Conservation (phyloP, 1,139 yeast genomes). For the Candida tunisiensis region DNA sequence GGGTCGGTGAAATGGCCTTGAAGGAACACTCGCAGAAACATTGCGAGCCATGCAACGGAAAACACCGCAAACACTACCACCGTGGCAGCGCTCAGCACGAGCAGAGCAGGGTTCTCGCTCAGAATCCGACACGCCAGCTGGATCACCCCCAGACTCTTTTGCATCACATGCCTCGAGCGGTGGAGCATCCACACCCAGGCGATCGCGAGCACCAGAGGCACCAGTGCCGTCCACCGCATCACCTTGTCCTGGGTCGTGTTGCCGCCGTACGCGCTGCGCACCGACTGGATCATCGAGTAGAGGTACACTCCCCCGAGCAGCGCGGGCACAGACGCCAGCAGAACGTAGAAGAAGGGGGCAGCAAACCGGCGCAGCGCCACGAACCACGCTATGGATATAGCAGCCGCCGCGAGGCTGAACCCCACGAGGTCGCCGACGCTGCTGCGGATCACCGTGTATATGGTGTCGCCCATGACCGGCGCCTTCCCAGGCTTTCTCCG, state of each 20-base stretch:
- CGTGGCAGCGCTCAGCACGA: conserved; percentile 14
- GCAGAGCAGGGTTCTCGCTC: conserved; percentile 15
- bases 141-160: conserved; percentile 21
- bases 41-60: conserved; percentile 20
- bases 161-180: conserved; percentile 15
- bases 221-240: conserved; percentile 20
- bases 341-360: conserved; percentile 16
- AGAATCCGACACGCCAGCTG: conserved; percentile 20
- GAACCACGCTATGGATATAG: conserved; percentile 20
- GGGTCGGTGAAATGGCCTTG: conserved; percentile 17
- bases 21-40: conserved; percentile 21
- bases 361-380: conserved; percentile 13
- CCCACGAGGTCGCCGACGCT: conserved; percentile 14
- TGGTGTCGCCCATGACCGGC: conserved; percentile 16
- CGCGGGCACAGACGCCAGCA: conserved; percentile 20
- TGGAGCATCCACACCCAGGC: conserved; percentile 19
- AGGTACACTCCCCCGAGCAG: conserved; percentile 13
- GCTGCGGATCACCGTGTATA: conserved; percentile 7
- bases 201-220: conserved; percentile 16
- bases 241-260: conserved; percentile 20
- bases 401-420: conserved; percentile 15
- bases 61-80: conserved; percentile 14
- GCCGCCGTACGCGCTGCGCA: conserved; percentile 18
- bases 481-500: no score
- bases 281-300: conserved; percentile 19